Base-by-base conservation (phyloP, 345 rosid species). In the Excoecaria cochinchinensis region DNA sequence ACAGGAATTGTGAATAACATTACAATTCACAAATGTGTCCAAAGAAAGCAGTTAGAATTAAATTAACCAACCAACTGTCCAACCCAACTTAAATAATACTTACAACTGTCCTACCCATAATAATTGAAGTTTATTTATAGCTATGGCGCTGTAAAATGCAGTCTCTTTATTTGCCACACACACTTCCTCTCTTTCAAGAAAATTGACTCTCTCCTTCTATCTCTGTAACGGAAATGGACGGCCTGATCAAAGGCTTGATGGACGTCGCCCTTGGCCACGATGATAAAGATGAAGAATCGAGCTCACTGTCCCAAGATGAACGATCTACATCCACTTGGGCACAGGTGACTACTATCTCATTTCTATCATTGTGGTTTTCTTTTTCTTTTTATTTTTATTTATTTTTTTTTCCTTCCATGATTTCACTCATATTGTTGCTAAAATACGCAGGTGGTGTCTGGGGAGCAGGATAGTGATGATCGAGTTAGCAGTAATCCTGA, bases 311-410 rank as follows among this genome's bases (percentile, higher is more conserved):
- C 62, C 84, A 84, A 11, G 90, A 87, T 39, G 89, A 87, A 44
- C 92, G 84, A 38, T 82, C 94, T 75, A 85, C 93, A 89, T 90
- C 95, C 80, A 81, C 80, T 64, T 90, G 97, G 98, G 93, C 97
- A 17, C 70, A 90, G 89, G 97, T 86, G 31, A 47, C 73, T 55
- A 4, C 6, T 8, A 6, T 46, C 46, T 77, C 74, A 44, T 50
- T 51, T 14, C 21, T 53, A 1, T 36, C 31, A 31, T 31, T 2
- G 31, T 31, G 31, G 31, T 2, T 31, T 31, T 21, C n/a, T n/a
- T n/a, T n/a, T n/a, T n/a, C n/a, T n/a, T n/a, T n/a, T n/a, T n/a
- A n/a, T n/a, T n/a, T n/a, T n/a, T n/a, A n/a, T n/a, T n/a, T n/a
- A n/a, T n/a, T 7, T 31, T 31, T 31, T 31, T 31, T 1, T 31